These are phyloP conservation scores for Magnolia officinalis DNA, from an alignment of 164 flowering plant species.

Conservation along the genomic window DNA sequence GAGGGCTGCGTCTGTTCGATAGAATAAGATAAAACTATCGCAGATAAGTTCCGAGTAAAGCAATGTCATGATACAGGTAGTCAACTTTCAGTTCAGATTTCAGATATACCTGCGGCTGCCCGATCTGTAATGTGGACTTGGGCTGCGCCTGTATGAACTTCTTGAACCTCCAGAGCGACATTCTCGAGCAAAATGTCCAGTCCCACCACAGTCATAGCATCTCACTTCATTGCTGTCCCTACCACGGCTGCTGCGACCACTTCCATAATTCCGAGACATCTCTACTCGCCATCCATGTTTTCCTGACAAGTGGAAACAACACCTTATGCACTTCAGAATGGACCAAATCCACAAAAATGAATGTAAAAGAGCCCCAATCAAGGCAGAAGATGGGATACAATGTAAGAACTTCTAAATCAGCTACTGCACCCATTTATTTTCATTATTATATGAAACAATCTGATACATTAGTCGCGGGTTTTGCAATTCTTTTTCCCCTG, in stretches of 20 bases:
- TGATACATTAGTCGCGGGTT: too few relatives aligned
- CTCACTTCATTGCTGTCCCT: conserved; percentile 72
- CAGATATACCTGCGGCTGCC: not conserved
- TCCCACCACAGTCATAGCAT: conserved; percentile 92
- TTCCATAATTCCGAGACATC: conserved; percentile 70
- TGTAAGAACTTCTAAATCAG: not conserved
- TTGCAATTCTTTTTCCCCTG: too few relatives aligned
- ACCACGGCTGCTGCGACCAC: conserved; percentile 59
- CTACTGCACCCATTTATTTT: not conserved
- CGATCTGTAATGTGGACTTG: conserved; percentile 38
- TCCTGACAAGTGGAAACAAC: conserved; percentile 31
- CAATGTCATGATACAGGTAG: not conserved
- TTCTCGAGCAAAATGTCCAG: conserved; percentile 95
- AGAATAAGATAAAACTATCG: not conserved
- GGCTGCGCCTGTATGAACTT: conserved; percentile 60
- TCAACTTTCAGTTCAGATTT: not conserved
- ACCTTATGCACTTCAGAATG: not conserved
- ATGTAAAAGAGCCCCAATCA: not conserved
- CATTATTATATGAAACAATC: not conserved
- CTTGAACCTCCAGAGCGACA: conserved; percentile 40
- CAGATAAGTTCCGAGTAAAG: not conserved
- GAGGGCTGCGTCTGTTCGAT: not conserved
- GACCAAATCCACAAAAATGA: not conserved
- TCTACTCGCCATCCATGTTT: conserved; percentile 96
- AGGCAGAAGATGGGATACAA: not conserved